These are phyloP conservation scores for Pichia sp. DNA, from an alignment of 1,139 yeast species.

Conservation along the genomic window DNA sequence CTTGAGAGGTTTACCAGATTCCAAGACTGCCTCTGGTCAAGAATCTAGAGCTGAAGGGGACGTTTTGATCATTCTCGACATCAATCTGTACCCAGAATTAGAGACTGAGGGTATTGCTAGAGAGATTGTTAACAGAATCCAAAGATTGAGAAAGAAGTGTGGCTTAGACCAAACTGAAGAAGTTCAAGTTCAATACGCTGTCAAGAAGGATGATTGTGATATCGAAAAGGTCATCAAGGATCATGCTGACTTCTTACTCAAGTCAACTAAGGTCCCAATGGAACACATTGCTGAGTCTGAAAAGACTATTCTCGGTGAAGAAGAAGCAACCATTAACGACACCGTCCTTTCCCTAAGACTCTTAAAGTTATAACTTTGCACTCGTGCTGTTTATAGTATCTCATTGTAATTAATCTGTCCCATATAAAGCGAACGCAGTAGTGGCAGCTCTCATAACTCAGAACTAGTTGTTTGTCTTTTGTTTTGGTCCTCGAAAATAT, in stretches of 20 bases:
- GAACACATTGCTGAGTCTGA: slow-evolving; percentile 34
- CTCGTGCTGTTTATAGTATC: neutral
- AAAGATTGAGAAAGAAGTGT: slow-evolving; percentile 94
- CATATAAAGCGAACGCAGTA: neutral
- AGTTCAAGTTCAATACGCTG: slow-evolving; percentile 73
- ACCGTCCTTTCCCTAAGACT: slow-evolving; percentile 76
- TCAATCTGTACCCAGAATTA: slow-evolving; percentile 79
- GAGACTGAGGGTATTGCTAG: slow-evolving; percentile 94
- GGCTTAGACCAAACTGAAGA: slow-evolving; percentile 95
- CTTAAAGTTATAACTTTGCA: slow-evolving; percentile 42
- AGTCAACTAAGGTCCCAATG: slow-evolving; percentile 67
- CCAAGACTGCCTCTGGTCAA: slow-evolving; percentile 55
- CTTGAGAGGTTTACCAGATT: slow-evolving; percentile 77
- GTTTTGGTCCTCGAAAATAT: no score
- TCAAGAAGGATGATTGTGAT: slow-evolving; percentile 60
- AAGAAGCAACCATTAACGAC: slow-evolving; percentile 85
- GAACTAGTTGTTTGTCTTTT: neutral
- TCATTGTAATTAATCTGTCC: no score
- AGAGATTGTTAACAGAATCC: slow-evolving; percentile 94
- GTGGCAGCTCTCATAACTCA: neutral
- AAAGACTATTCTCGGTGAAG: slow-evolving; percentile 64
- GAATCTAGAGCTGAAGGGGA: slow-evolving; percentile 86
- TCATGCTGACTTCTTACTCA: slow-evolving; percentile 63
- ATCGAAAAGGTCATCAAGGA: slow-evolving; percentile 56
- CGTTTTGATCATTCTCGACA: slow-evolving; percentile 83